These are phyloP conservation scores for Brachypodium distachyon DNA, from an alignment of 202 grass and related monocot genomes.

Conservation along the genomic window DNA sequence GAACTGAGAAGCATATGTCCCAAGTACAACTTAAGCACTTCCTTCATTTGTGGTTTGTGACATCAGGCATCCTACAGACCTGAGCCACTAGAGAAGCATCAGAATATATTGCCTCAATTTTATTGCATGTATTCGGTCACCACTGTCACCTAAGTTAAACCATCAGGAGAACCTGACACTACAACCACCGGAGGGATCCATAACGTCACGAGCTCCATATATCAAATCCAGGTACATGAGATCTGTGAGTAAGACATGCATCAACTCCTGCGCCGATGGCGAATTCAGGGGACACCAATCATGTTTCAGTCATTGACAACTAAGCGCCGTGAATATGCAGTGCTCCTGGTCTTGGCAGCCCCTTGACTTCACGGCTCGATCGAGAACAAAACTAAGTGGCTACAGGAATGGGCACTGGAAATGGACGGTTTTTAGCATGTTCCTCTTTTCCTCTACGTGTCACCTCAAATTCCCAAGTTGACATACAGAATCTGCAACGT, in stretches of 20 bases:
- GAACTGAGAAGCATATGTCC: background rate
- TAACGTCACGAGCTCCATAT: conserved; percentile 22
- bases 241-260: conserved; percentile 12
- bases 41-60: background rate
- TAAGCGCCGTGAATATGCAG: background rate
- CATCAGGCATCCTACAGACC: conserved; percentile 14
- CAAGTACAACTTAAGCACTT: background rate
- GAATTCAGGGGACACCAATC: conserved; percentile 22
- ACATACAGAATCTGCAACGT: background rate
- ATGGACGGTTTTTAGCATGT: conserved; percentile 28
- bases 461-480: conserved; percentile 2
- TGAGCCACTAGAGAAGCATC: conserved; percentile 11
- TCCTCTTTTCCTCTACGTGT: background rate
- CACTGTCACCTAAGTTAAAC: conserved; percentile 17
- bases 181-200: conserved; percentile 31
- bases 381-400: conserved; percentile 6
- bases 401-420: conserved; percentile 29
- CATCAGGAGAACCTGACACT: conserved; percentile 23
- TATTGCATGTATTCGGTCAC: conserved; percentile 7
- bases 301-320: conserved; percentile 21
- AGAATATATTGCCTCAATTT: conserved; percentile 20
- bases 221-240: conserved; percentile 6
- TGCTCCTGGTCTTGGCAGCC: background rate
- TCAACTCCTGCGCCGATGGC: background rate
- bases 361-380: background rate